Base-by-base conservation (phyloP, 2,329 filamentous ascomycete species). In the Lasiodiplodia theobromae region DNA sequence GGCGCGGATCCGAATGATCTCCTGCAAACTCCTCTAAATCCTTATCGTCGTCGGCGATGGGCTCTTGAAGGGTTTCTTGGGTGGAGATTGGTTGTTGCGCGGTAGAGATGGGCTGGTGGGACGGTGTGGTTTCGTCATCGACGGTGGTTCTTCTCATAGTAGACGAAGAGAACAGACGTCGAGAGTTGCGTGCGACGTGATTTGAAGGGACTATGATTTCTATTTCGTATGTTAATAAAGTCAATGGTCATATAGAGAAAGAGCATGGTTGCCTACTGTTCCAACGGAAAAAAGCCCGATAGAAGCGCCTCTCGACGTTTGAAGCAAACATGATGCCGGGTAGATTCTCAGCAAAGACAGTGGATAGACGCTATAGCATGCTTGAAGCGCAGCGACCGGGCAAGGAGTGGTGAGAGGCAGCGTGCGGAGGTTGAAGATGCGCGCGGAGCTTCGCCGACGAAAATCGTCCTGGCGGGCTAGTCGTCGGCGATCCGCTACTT, bases 261-360 rank as follows among this genome's bases (percentile, higher is more conserved):
- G 10, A 31, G 28, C 7, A 5, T 12, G 18, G 34, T n/a, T 44
- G 23, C 66, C n/a, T 68, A 68, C 66, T 67, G 67, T 71, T 80
- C 82, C 81, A 84, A 72, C 74, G 75, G 73, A 82, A 83, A 71
- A 84, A 84, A 64, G 77, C 77, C 14, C 75, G 74, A 73, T 82
- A 83, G 74, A 84, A 84, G 72, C 78, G 79, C 53, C 74, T 67
- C n/a, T 72, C 71, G 38, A 73, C 74, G 8, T 23, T 31, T n/a
- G 60, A 23, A 11, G 49, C 23, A 37, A 56, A 54, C 67, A 67
- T 67, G 18, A 25, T 28, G 23, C 8, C 44, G 8, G 44, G 10
- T 12, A 0, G 11, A n/a, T 4, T 12, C n/a, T 37, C 23, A 11
- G 7, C 6, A 23, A 21, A n/a, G 5, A 6, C 7, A 3, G 34